Conservation (phyloP, 352 stramenopile genomes). For the Globisporangium cylindrosporum region DNA sequence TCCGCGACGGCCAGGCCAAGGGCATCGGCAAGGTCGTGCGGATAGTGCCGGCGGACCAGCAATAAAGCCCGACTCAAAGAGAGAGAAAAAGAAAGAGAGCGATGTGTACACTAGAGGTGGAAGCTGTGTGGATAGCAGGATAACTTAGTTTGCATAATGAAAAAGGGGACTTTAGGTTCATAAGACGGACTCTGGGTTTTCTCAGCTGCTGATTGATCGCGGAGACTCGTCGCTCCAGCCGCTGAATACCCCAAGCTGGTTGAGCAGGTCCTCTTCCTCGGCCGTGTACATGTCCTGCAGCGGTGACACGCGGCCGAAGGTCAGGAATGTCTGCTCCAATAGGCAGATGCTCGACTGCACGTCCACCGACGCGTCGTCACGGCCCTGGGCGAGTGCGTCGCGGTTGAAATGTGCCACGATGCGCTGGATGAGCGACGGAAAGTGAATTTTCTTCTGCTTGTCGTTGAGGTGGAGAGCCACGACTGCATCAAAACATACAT, state of each 20-base stretch:
- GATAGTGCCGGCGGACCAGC: conserved; percentile 45
- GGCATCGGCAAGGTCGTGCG: conserved; percentile 93
- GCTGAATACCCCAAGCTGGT: conserved; percentile 32
- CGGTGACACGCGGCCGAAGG: conserved; percentile 49
- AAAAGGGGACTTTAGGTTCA: background rate
- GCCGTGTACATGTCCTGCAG: conserved; percentile 76
- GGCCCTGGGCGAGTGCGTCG: conserved; percentile 23
- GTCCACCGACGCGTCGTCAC: conserved; percentile 53
- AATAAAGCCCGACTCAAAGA: conserved; percentile 5
- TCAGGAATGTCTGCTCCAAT: conserved; percentile 60
- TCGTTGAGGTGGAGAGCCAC: conserved; percentile 35
- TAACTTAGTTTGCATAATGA: conserved; percentile 4
- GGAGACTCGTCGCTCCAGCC: conserved; percentile 19
- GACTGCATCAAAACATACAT: conserved; percentile 20
- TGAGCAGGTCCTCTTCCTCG: conserved; percentile 72
- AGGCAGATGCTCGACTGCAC: conserved; percentile 67
- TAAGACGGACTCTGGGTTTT: background rate
- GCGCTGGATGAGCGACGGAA: conserved; percentile 37
- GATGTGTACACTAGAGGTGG: conserved; percentile 18
- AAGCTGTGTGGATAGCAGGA: background rate
- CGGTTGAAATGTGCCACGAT: conserved; percentile 35
- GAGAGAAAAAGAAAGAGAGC: background rate
- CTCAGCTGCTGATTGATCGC: background rate
- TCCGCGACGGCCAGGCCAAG: conserved; percentile 97
- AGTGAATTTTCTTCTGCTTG: conserved; percentile 31